phyloP scores from a whole-genome alignment of 768 basidiomycete species.

The Tulasnella sp. region DNA sequence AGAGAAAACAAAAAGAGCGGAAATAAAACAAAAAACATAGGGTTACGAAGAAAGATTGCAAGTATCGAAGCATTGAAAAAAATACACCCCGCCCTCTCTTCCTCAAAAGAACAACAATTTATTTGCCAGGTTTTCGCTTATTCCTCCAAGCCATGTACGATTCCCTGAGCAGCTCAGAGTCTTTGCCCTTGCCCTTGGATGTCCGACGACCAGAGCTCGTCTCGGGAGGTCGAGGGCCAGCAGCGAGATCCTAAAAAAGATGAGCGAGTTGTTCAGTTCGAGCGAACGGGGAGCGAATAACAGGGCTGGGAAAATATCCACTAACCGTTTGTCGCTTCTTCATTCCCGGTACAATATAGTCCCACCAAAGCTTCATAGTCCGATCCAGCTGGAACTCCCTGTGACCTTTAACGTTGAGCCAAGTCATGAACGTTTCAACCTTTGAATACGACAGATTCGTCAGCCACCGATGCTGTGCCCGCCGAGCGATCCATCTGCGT shows the following conservation, averaged over 20 bases:
- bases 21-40: too few relatives aligned
- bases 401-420: constrained; percentile 88
- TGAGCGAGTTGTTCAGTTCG: neutral
- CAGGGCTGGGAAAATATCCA: constrained; percentile 20
- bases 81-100: too few relatives aligned
- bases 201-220: constrained; percentile 46
- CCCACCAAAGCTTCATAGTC: constrained; percentile 72
- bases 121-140: constrained; percentile 37
- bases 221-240: neutral
- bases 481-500: constrained; percentile 25
- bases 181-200: constrained; percentile 44
- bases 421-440: constrained; percentile 75
- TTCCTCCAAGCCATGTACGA: constrained; percentile 88
- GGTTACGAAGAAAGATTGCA: too few relatives aligned
- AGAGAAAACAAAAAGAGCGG: too few relatives aligned
- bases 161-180: constrained; percentile 55
- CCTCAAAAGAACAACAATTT: too few relatives aligned
- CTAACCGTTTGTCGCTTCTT: constrained; percentile 66
- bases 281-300: neutral
- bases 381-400: constrained; percentile 78
- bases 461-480: neutral
- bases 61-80: too few relatives aligned
- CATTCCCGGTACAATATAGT: constrained; percentile 71
- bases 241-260: neutral
- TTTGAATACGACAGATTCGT: constrained; percentile 32